Conservation (phyloP, 202 grass and related monocot species). For the Saccharum hybrid region DNA sequence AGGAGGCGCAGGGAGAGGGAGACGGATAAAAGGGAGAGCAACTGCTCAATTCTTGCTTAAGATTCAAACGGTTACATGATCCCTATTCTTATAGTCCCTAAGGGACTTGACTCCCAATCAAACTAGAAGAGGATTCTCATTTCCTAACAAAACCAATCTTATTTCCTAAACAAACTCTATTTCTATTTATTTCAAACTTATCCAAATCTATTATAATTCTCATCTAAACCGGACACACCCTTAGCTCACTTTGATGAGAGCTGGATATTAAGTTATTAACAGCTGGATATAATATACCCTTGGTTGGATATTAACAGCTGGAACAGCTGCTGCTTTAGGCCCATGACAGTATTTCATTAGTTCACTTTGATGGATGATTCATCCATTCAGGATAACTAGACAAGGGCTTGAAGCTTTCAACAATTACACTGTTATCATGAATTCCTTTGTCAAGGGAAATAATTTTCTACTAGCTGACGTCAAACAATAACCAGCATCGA, state of each 20-base stretch:
- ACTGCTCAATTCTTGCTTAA: neutral
- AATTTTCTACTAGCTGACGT: neutral
- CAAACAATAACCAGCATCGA: constrained; percentile 13
- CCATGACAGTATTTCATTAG: constrained; percentile 6
- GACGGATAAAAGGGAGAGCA: neutral
- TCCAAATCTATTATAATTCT: no score
- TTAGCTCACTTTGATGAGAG: neutral
- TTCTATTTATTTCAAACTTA: no score
- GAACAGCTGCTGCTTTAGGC: neutral
- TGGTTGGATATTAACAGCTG: neutral
- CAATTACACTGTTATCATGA: constrained; percentile 22
- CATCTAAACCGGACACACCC: no score
- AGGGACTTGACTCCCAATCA: no score
- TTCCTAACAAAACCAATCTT: no score
- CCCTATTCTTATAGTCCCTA: neutral
- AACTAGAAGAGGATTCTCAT: no score
- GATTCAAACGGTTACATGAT: neutral
- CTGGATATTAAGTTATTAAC: neutral
- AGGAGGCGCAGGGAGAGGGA: neutral
- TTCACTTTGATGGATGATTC: constrained; percentile 32
- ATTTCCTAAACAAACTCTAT: no score
- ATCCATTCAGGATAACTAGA: constrained; percentile 15
- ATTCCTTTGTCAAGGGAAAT: constrained; percentile 27
- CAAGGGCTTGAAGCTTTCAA: neutral
- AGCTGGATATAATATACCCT: neutral